These are phyloP conservation scores for Zymoseptoria tritici DNA, from an alignment of 2,329 filamentous ascomycete genomes.

Conservation along the genomic window DNA sequence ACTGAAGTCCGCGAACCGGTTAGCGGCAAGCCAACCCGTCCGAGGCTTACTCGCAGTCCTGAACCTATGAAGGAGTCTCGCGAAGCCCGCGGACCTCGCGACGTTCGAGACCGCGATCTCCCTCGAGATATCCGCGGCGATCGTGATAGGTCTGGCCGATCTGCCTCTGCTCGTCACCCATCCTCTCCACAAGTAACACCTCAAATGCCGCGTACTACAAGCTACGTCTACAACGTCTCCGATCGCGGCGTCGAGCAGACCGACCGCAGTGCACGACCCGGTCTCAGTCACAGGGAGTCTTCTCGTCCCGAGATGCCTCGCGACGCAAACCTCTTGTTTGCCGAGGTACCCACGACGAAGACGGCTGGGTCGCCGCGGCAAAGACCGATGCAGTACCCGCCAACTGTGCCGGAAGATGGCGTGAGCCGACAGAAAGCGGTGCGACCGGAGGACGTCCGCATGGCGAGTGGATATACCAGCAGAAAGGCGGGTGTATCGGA, in stretches of 20 bases:
- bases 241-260: constrained; percentile 16
- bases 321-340: constrained; percentile 10
- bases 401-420: constrained; percentile 20
- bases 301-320: neutral
- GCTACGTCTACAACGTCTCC: constrained; percentile 21
- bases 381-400: constrained; percentile 28
- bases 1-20: constrained; percentile 20
- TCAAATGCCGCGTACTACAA: constrained; percentile 19
- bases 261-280: constrained; percentile 9
- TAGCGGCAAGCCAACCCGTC: constrained; percentile 4
- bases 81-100: constrained; percentile 9
- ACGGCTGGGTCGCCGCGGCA: constrained; percentile 20
- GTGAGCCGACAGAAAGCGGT: constrained; percentile 27
- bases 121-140: constrained; percentile 3
- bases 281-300: constrained; percentile 3
- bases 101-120: constrained; percentile 1
- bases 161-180: constrained; percentile 20
- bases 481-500: neutral
- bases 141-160: constrained; percentile 9
- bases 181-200: constrained; percentile 12
- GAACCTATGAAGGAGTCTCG: constrained; percentile 19
- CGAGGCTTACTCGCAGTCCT: constrained; percentile 22
- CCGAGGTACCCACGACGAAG: constrained; percentile 15
- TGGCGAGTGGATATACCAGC: constrained; percentile 18
- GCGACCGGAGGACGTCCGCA: constrained; percentile 33